phyloP scores from a whole-genome alignment of 805 yeast species.

The Sungouiozyma ichnusensis region DNA sequence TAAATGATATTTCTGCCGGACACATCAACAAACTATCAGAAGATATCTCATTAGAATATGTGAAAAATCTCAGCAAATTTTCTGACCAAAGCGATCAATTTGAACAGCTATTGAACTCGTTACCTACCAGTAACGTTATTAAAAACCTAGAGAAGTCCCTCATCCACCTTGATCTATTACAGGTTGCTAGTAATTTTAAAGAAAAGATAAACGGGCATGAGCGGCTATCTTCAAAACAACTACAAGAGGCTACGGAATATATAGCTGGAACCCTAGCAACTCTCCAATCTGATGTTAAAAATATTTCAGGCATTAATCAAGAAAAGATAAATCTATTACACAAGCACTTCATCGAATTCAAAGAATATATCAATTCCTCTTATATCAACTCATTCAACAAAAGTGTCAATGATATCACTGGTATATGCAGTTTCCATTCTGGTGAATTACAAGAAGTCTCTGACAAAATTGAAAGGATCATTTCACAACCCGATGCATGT shows the following conservation, averaged over 20 bases:
- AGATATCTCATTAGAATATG: not conserved
- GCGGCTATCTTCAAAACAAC: not conserved
- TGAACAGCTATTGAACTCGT: not conserved
- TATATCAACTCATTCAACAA: not conserved
- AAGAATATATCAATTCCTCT: not conserved
- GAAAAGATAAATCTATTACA: not conserved
- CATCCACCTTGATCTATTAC: no score
- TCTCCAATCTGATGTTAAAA: not conserved
- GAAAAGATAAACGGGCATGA: constrained; percentile 1
- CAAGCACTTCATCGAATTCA: not conserved
- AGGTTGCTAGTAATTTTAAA: constrained; percentile 3
- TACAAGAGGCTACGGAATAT: not conserved
- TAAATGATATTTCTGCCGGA: not conserved
- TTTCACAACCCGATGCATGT: not conserved
- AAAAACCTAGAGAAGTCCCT: not conserved
- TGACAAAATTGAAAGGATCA: not conserved
- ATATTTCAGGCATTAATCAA: not conserved
- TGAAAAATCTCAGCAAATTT: no score
- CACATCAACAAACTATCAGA: not conserved
- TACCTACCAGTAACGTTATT: not conserved
- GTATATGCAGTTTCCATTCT: not conserved
- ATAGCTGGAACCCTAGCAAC: not conserved
- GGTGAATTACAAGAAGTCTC: not conserved
- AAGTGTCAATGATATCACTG: not conserved
- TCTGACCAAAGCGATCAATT: not conserved